Conservation (phyloP, 2,329 filamentous ascomycete species). For the Ascochyta fabae region DNA sequence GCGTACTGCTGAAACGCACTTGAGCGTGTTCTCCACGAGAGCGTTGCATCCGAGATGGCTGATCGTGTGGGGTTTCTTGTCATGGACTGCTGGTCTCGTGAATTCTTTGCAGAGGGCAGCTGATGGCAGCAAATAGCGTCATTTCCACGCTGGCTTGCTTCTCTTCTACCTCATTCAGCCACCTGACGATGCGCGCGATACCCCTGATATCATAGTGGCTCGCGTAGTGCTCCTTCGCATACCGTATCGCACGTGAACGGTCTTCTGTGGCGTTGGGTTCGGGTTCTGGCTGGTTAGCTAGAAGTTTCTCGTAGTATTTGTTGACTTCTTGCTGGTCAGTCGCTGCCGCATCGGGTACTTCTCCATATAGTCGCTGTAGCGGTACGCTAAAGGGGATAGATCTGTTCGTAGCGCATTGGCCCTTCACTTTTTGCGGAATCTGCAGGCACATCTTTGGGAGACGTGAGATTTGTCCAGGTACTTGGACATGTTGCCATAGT, state of each 20-base stretch:
- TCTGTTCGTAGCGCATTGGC: conserved; percentile 13
- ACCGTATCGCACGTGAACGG: conserved; percentile 28
- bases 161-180: conserved; percentile 16
- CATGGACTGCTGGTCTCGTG: conserved; percentile 8
- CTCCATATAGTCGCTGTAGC: conserved; percentile 30
- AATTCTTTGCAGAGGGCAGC: background rate
- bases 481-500: background rate
- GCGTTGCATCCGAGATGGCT: conserved; percentile 4
- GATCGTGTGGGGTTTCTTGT: background rate
- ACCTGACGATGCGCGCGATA: conserved; percentile 25
- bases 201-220: conserved; percentile 30
- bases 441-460: background rate
- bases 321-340: conserved; percentile 18
- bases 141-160: conserved; percentile 1
- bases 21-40: conserved; percentile 1
- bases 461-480: background rate
- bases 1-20: conserved; percentile 11
- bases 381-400: conserved; percentile 30
- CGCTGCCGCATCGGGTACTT: conserved; percentile 11
- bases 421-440: background rate
- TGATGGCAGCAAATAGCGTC: conserved; percentile 2
- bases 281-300: conserved; percentile 32
- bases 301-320: conserved; percentile 28
- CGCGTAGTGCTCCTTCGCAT: conserved; percentile 32
- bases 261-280: conserved; percentile 21